A percentile compares a stretch with the other conserved stretches of the same genome.
Evolutionary conservation across 2,329 filamentous ascomycete species (phyloP).

Genomic region (Aspergillus novofumigatus): DNA sequence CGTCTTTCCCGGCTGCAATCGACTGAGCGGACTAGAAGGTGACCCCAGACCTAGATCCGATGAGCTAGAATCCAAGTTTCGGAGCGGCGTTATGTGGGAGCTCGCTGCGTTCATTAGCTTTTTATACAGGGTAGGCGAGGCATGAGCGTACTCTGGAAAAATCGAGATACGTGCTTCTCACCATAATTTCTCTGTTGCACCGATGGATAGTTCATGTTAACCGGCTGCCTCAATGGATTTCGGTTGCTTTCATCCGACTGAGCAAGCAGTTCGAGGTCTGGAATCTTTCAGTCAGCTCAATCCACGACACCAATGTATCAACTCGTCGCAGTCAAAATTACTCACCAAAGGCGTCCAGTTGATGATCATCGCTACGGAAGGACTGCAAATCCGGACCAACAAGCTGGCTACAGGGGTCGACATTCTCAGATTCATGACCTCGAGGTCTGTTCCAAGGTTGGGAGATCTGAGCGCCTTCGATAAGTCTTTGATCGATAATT

Average conservation of each 20-base stretch:
- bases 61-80: conserved; percentile 23
- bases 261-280: conserved; percentile 38
- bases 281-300: neutral
- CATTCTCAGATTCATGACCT: neutral
- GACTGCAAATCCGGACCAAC: neutral
- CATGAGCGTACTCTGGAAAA: conserved; percentile 27
- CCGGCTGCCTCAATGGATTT: conserved; percentile 2
- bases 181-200: neutral
- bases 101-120: conserved; percentile 9
- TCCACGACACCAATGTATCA: neutral
- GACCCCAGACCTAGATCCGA: conserved; percentile 19
- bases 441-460: conserved; percentile 2
- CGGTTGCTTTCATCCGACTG: conserved; percentile 19
- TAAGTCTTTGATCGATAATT: conserved; percentile 21
- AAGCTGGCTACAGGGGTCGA: neutral
- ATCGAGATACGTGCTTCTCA: conserved; percentile 20
- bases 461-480: conserved; percentile 19
- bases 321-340: neutral
- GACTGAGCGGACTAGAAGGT: conserved; percentile 30
- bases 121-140: neutral
- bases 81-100: conserved; percentile 19
- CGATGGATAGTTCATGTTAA: neutral
- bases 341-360: conserved; percentile 50
- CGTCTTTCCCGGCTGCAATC: conserved; percentile 18
- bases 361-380: conserved; percentile 21